Percentiles rank a stretch among this genome's conserved stretches.
These are phyloP conservation scores for Suhomyces coccinellae DNA, from an alignment of 1,139 yeast species.

Conservation along the genomic window DNA sequence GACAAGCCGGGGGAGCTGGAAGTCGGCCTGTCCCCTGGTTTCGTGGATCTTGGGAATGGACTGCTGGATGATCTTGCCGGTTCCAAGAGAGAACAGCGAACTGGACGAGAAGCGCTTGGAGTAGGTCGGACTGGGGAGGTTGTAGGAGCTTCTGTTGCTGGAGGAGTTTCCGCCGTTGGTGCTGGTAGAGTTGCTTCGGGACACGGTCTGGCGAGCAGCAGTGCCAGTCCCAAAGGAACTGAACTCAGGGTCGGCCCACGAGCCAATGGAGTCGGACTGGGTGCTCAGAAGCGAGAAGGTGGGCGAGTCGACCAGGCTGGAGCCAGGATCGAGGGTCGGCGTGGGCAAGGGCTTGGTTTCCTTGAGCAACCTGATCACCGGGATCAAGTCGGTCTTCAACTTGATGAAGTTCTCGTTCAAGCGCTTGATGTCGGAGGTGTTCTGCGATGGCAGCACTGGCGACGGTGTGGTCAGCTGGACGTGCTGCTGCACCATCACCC, in stretches of 20 bases:
- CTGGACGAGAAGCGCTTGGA: slow-evolving; percentile 44
- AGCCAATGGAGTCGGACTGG: slow-evolving; percentile 13
- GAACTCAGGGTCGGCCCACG: slow-evolving; percentile 16
- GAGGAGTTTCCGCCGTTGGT: slow-evolving; percentile 7
- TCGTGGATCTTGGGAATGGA: slow-evolving; percentile 25
- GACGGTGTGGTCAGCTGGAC: slow-evolving; percentile 19
- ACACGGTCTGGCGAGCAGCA: slow-evolving; percentile 8
- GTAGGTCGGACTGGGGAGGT: slow-evolving; percentile 40
- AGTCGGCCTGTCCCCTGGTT: slow-evolving; percentile 16
- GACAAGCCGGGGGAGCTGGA: slow-evolving; percentile 13
- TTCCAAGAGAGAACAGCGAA: slow-evolving; percentile 41
- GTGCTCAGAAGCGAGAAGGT: slow-evolving; percentile 29
- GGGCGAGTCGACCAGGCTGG: slow-evolving; percentile 35
- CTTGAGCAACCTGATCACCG: slow-evolving; percentile 51
- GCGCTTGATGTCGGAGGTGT: slow-evolving; percentile 34
- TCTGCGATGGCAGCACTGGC: slow-evolving; percentile 26
- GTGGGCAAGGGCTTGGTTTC: slow-evolving; percentile 60
- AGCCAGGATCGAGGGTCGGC: slow-evolving; percentile 48
- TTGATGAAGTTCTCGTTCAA: slow-evolving; percentile 51
- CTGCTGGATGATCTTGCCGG: slow-evolving; percentile 42
- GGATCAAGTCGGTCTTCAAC: slow-evolving; percentile 53
- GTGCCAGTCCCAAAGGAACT: slow-evolving; percentile 2
- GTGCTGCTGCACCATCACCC: slow-evolving; percentile 11
- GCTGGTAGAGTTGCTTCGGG: slow-evolving; percentile 21
- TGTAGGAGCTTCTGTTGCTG: slow-evolving; percentile 17